Base-by-base conservation (phyloP, 225 moss, liverwort and hornwort genomes). In the Bryum argenteum region DNA sequence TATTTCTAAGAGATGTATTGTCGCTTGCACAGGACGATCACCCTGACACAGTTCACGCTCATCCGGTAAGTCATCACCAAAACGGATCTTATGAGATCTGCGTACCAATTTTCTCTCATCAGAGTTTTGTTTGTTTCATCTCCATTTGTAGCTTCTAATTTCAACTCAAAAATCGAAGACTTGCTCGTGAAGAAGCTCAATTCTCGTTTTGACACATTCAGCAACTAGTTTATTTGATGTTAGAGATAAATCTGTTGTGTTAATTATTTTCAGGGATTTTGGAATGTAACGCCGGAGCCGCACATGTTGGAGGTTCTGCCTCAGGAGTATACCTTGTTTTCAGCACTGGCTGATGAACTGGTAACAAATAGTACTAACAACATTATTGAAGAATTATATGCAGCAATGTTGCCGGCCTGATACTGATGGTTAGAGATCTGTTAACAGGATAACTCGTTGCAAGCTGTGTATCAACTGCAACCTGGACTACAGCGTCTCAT, bases 211-310 rank as follows among this genome's bases (percentile, higher is more conserved):
- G 24, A 33, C 8, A 15, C 15, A 26, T 50, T 48, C 8, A 18
- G 19, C 4, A 14, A 40, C 23, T 2, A 7, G 1, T 28, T 17
- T 55, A 13, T 69, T 45, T 80, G 16, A 75, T 15, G 16, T 6
- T 59, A 28, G 65, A 15, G 19, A 22, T 37, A 16, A 1, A 13
- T 57, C 8, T 70, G 42, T 72, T 75, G 38, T 70, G 44, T 58
- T 28, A 28, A n/a, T n/a, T 28, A 28, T 28, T 7, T 0, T 42
- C 16, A 86, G 86, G 82, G 51, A 0, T 79, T 80, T 44, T 86
- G 86, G 83, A 86, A 86, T 39, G 86, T 83, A 1, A 83, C 86
- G 1, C 86, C 86, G 9, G 86, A 86, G 52, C 82, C 82, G 10
- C 77, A 83, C 47, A 80, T 86, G 80, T 47, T 86, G 50, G 77